phyloP scores from a whole-genome alignment of 1,284 basidiomycete genomes.

The Trametes pubescens region DNA sequence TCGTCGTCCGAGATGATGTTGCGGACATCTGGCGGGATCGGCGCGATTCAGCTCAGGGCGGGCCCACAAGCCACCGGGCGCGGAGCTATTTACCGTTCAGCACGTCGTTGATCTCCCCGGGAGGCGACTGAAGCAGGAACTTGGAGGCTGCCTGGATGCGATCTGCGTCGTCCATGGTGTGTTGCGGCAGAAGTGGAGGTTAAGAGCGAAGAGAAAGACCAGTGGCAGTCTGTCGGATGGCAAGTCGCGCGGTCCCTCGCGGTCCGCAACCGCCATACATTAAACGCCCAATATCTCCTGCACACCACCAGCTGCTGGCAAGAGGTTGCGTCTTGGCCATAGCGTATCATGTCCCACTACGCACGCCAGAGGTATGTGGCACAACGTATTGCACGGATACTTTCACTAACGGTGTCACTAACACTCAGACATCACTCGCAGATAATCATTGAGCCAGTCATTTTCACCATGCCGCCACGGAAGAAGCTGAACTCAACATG shows the following conservation, averaged over 20 bases:
- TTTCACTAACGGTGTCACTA: too few relatives aligned
- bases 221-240: not conserved
- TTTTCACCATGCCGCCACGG: too few relatives aligned
- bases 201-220: not conserved
- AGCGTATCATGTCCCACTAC: too few relatives aligned
- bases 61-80: constrained; percentile 6
- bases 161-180: constrained; percentile 63
- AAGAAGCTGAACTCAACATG: too few relatives aligned
- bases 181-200: not conserved
- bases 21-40: constrained; percentile 75
- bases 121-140: constrained; percentile 90
- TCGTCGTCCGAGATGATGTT: constrained; percentile 89
- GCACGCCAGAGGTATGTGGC: too few relatives aligned
- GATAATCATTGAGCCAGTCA: too few relatives aligned
- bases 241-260: not conserved
- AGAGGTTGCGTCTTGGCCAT: too few relatives aligned
- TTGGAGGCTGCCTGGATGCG: constrained; percentile 75
- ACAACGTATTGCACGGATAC: too few relatives aligned
- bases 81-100: constrained; percentile 69
- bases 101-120: constrained; percentile 96
- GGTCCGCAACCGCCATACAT: not conserved
- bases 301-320: too few relatives aligned
- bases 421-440: too few relatives aligned
- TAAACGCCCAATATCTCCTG: not conserved
- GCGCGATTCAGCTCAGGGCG: constrained; percentile 15